These are phyloP conservation scores for Tuber melanosporum DNA, from an alignment of 495 filamentous ascomycete species.

Conservation along the genomic window DNA sequence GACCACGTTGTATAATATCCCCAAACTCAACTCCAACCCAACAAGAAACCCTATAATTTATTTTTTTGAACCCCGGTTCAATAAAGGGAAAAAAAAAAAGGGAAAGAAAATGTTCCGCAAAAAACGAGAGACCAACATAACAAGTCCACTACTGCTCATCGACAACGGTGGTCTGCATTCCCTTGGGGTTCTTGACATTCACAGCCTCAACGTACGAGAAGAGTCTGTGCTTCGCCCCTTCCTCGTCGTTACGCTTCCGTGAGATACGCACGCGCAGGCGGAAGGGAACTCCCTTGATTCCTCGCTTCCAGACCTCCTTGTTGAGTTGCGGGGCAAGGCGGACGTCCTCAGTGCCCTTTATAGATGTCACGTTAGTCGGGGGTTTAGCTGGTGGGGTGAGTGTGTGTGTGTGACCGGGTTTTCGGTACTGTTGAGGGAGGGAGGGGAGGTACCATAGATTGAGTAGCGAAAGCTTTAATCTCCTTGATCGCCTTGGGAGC, in stretches of 20 bases:
- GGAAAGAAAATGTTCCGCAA: conserved; percentile 6
- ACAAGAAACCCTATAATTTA: conserved; percentile 23
- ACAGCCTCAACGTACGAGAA: conserved; percentile 99
- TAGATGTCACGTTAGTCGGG: not conserved
- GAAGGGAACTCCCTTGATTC: conserved; percentile 96
- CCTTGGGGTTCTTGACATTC: conserved; percentile 98
- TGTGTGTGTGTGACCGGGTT: not conserved
- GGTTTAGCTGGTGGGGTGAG: conserved; percentile 6
- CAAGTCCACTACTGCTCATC: not conserved
- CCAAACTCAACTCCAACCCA: not conserved
- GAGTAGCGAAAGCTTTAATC: conserved; percentile 84
- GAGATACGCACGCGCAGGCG: conserved; percentile 95
- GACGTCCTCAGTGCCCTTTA: conserved; percentile 90
- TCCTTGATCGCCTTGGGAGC: conserved; percentile 98
- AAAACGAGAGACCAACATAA: conserved; percentile 11
- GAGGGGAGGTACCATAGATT: conserved; percentile 75
- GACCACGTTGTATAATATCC: not conserved
- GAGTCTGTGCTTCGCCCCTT: conserved; percentile 95
- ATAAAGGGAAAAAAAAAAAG: conserved; percentile 30
- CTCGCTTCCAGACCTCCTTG: conserved; percentile 99
- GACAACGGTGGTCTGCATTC: conserved; percentile 81
- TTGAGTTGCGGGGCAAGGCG: conserved; percentile 96
- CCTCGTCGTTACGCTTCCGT: conserved; percentile 99
- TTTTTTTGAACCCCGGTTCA: conserved; percentile 38
- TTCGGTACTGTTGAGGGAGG: not conserved